Evolutionary conservation across 495 filamentous ascomycete genomes (phyloP).

Genomic region (Schizothecium vesticola): DNA sequence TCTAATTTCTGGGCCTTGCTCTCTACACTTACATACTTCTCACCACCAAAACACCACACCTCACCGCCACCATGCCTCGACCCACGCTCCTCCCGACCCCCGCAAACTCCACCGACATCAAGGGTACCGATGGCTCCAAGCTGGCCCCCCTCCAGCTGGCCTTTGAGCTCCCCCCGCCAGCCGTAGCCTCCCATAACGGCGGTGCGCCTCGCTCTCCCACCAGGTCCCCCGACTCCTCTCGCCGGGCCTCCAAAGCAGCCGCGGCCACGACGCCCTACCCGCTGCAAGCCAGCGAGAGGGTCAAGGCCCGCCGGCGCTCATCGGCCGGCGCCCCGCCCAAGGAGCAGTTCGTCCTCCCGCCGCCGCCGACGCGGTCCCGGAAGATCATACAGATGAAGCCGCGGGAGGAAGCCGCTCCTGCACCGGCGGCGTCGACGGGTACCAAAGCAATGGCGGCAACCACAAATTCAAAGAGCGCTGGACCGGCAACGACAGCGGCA

Average conservation of each 20-base stretch:
- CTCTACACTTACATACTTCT: neutral
- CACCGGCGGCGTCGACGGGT: conserved; percentile 18
- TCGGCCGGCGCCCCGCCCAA: conserved; percentile 47
- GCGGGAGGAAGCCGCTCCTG: conserved; percentile 35
- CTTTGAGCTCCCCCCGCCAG: conserved; percentile 82
- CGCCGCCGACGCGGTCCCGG: conserved; percentile 83
- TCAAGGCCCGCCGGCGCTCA: conserved; percentile 54
- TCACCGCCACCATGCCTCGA: conserved; percentile 1
- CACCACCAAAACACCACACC: neutral
- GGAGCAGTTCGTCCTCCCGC: conserved; percentile 72
- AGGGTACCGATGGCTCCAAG: conserved; percentile 67
- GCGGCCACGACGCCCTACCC: conserved; percentile 32
- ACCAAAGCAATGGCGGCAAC: conserved; percentile 2
- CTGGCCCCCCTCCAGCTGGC: conserved; percentile 41
- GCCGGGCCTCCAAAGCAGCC: neutral
- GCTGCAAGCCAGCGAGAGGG: conserved; percentile 46
- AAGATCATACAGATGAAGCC: conserved; percentile 99
- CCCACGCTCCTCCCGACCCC: conserved; percentile 71
- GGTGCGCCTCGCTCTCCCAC: neutral
- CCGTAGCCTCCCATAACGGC: conserved; percentile 42
- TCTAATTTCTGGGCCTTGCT: neutral
- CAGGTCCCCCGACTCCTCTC: neutral
- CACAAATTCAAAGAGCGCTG: conserved; percentile 5
- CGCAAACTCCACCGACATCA: conserved; percentile 75
- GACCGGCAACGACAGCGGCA: conserved; percentile 24